Evolutionary conservation across 176 grass and related monocot genomes (phyloP).

Genomic region (Aegilops sharonensis): DNA sequence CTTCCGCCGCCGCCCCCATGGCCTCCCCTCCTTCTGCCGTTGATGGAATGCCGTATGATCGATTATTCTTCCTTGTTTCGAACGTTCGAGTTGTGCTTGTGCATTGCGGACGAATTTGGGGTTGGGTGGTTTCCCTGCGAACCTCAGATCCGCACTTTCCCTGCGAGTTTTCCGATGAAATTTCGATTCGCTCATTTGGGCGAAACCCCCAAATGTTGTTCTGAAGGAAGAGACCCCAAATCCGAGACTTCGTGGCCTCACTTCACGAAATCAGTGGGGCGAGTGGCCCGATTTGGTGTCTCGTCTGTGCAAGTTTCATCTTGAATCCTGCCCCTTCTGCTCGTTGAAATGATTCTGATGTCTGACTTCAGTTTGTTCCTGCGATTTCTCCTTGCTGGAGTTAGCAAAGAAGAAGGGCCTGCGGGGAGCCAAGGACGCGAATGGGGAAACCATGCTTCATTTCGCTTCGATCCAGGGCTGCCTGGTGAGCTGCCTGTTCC

Average conservation of each 20-base stretch:
- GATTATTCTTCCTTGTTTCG: neutral
- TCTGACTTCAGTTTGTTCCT: neutral
- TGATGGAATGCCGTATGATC: neutral
- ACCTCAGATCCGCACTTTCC: neutral
- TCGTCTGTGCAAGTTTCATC: neutral
- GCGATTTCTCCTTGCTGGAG: neutral
- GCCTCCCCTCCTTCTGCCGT: neutral
- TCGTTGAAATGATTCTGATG: neutral
- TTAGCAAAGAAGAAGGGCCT: constrained; percentile 1
- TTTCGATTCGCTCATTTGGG: neutral
- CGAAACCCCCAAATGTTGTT: neutral
- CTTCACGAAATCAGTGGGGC: neutral
- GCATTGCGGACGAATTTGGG: neutral
- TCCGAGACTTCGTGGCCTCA: neutral
- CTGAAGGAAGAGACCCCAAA: neutral
- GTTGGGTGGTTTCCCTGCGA: neutral
- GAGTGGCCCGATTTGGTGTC: neutral
- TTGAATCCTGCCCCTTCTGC: neutral
- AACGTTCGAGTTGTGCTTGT: too few relatives aligned
- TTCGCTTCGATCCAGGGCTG: neutral
- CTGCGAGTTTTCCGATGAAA: too few relatives aligned
- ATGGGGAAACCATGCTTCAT: constrained; percentile 23
- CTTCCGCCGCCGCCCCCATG: neutral
- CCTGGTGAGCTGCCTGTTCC: constrained; percentile 16
- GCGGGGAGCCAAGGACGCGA: neutral